Evolutionary conservation across 83 land plant genomes (phyloP).

Genomic region (Picea abies): DNA sequence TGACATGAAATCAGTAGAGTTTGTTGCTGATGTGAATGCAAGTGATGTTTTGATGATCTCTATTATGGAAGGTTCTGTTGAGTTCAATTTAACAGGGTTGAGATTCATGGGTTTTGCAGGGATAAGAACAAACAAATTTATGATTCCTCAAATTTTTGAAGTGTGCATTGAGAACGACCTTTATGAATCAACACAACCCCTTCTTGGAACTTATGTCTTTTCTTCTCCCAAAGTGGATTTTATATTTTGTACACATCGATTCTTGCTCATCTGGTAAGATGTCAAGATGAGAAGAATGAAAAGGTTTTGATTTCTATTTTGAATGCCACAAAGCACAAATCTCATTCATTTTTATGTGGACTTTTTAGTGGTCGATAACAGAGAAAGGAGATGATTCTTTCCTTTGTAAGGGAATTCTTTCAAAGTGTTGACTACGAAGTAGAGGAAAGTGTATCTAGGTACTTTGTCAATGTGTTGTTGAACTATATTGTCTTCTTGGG

Average conservation of each 20-base stretch:
- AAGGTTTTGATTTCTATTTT: conserved; percentile 63
- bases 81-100: conserved; percentile 42
- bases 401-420: conserved; percentile 75
- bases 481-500: conserved; percentile 52
- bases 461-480: conserved; percentile 75
- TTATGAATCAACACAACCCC: conserved; percentile 67
- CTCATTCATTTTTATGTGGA: conserved; percentile 79
- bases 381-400: conserved; percentile 64
- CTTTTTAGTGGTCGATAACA: conserved; percentile 77
- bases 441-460: conserved; percentile 65
- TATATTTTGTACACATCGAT: conserved; percentile 65
- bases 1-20: conserved; percentile 76
- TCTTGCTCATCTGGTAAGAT: conserved; percentile 67
- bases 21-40: conserved; percentile 62
- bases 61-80: conserved; percentile 69
- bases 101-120: conserved; percentile 71
- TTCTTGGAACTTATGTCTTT: conserved; percentile 55
- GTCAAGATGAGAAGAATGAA: conserved; percentile 72
- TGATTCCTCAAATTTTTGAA: conserved; percentile 37
- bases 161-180: conserved; percentile 44
- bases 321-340: conserved; percentile 62
- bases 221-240: conserved; percentile 69
- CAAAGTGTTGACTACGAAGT: conserved; percentile 62
- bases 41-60: conserved; percentile 81
- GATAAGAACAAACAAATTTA: conserved; percentile 68